phyloP scores from a whole-genome alignment of 805 yeast species.

The Nakazawaea wyomingensis region DNA sequence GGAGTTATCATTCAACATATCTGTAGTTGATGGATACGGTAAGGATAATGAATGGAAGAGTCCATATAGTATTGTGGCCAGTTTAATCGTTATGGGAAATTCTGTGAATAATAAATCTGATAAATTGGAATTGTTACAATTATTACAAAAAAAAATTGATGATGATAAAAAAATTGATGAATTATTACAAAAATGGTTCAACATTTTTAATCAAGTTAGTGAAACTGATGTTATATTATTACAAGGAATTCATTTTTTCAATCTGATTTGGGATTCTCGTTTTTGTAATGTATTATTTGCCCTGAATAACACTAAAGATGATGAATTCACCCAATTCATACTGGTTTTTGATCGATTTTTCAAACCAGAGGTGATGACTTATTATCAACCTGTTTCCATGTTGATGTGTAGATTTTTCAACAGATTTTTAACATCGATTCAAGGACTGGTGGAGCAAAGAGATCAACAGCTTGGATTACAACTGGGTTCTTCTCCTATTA shows the following conservation, averaged over 20 bases:
- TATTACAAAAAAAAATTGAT: neutral
- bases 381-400: constrained; percentile 3
- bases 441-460: neutral
- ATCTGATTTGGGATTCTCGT: neutral
- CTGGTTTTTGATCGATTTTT: neutral
- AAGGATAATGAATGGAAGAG: neutral
- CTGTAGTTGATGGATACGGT: neutral
- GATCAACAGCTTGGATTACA: neutral
- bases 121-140: neutral
- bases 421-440: neutral
- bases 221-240: neutral
- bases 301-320: too few species aligned
- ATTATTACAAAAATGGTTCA: neutral
- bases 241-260: constrained; percentile 7
- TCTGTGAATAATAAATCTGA: constrained; percentile 2
- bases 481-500: neutral
- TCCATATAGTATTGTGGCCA: constrained; percentile 2
- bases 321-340: neutral
- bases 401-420: constrained; percentile 2
- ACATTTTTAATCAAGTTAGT: neutral
- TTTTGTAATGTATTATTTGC: neutral
- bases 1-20: neutral
- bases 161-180: neutral
- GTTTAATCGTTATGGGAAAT: constrained; percentile 3
- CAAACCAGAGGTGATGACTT: constrained; percentile 2